These are phyloP conservation scores for Tetracladium maxilliforme DNA, from an alignment of 2,329 filamentous ascomycete species.

Conservation along the genomic window DNA sequence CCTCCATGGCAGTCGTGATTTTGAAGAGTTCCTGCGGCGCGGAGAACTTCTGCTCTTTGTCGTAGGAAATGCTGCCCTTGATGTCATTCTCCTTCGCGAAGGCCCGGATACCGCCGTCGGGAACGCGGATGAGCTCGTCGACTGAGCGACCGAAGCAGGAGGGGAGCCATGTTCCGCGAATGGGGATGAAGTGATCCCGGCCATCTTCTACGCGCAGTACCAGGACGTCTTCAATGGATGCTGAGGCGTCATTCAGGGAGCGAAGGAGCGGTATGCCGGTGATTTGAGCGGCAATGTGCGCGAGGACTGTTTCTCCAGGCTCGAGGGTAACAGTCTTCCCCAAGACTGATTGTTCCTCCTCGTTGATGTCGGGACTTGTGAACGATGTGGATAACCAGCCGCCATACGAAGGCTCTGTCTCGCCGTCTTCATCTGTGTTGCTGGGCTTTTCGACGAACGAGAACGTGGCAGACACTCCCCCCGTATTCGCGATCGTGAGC, in stretches of 20 bases:
- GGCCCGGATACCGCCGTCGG: constrained; percentile 63
- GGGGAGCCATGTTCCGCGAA: constrained; percentile 65
- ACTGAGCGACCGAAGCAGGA: constrained; percentile 75
- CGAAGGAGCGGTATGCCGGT: constrained; percentile 47
- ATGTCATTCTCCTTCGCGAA: constrained; percentile 23
- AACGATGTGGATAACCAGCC: constrained; percentile 1
- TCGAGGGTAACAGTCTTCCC: constrained; percentile 53
- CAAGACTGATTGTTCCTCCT: constrained; percentile 16
- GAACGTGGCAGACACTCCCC: constrained; percentile 65
- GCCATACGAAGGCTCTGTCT: too few relatives aligned
- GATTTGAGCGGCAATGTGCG: constrained; percentile 54
- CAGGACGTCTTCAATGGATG: constrained; percentile 68
- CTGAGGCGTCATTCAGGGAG: constrained; percentile 53
- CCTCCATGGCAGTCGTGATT: constrained; percentile 66
- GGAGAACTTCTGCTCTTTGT: constrained; percentile 52
- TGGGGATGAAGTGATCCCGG: constrained; percentile 79
- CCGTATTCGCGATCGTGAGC: constrained; percentile 85
- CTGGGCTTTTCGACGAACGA: constrained; percentile 62
- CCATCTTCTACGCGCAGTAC: constrained; percentile 74
- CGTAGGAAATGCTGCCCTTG: constrained; percentile 35
- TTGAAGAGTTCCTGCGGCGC: constrained; percentile 82
- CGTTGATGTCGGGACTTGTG: constrained; percentile 11
- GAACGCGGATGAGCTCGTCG: constrained; percentile 76
- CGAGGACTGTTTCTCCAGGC: constrained; percentile 69
- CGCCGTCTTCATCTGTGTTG: too few relatives aligned